Evolutionary conservation across 1,139 yeast species (phyloP).

Genomic region (Geotrichum restrictum): DNA sequence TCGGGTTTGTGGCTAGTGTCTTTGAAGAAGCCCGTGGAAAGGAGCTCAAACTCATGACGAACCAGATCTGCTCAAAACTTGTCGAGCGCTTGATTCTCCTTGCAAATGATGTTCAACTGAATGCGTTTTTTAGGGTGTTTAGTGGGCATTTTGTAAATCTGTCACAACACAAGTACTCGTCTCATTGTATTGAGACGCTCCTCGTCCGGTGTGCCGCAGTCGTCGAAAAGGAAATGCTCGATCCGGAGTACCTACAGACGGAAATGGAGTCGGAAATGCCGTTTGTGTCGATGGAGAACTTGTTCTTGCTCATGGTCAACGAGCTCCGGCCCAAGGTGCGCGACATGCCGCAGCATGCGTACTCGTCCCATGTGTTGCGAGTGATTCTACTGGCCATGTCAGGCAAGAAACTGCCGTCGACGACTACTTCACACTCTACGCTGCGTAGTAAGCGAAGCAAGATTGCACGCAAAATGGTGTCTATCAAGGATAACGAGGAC

Average conservation of each 20-base stretch:
- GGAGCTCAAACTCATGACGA: constrained; percentile 86
- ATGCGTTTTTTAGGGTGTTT: constrained; percentile 58
- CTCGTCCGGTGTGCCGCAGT: constrained; percentile 71
- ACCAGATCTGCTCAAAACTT: constrained; percentile 89
- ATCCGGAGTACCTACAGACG: constrained; percentile 21
- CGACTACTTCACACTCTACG: constrained; percentile 60
- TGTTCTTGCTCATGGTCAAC: constrained; percentile 59
- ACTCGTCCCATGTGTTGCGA: constrained; percentile 85
- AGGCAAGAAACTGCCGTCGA: constrained; percentile 77
- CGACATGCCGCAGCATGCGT: constrained; percentile 65
- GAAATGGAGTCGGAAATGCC: constrained; percentile 10
- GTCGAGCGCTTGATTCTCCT: constrained; percentile 78
- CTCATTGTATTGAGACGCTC: constrained; percentile 88
- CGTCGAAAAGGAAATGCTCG: constrained; percentile 64
- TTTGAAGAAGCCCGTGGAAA: constrained; percentile 85
- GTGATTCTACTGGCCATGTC: constrained; percentile 65
- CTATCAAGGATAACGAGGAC: constrained; percentile 58
- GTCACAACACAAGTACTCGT: constrained; percentile 83
- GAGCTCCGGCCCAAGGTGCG: constrained; percentile 61
- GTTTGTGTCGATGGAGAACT: constrained; percentile 42
- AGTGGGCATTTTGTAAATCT: constrained; percentile 69
- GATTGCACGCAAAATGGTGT: constrained; percentile 90
- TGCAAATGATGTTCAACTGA: constrained; percentile 60
- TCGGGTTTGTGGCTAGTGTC: constrained; percentile 68
- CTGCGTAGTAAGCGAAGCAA: constrained; percentile 82